These are phyloP conservation scores for Dentipellis fragilis DNA, from an alignment of 768 basidiomycete genomes.

Conservation along the genomic window DNA sequence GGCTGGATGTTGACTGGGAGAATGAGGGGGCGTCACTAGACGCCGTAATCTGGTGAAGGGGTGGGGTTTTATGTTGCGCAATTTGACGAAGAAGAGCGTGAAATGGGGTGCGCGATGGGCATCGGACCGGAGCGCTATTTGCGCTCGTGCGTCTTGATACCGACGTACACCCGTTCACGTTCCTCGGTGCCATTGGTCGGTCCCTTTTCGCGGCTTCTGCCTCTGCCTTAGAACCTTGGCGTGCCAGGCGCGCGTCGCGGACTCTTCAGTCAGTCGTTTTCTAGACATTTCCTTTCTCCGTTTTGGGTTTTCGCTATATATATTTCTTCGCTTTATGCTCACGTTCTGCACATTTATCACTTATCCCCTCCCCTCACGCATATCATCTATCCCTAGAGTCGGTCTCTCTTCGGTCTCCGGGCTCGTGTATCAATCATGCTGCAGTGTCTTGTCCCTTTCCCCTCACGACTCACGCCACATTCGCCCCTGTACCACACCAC, in stretches of 20 bases:
- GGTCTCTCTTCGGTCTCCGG: neutral
- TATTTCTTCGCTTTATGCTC: neutral
- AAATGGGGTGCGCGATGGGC: neutral
- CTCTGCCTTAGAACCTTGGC: too few relatives aligned
- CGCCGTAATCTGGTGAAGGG: slow-evolving; percentile 21
- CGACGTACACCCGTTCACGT: neutral
- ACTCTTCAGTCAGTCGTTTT: too few relatives aligned
- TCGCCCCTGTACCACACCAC: neutral
- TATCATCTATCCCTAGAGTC: neutral
- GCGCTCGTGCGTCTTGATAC: neutral
- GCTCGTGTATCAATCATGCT: neutral
- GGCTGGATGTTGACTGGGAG: slow-evolving; percentile 40
- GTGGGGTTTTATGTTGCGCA: neutral
- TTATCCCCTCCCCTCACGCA: neutral
- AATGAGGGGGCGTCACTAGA: slow-evolving; percentile 20
- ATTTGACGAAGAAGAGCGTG: neutral
- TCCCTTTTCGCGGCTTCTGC: neutral
- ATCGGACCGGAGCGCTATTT: neutral
- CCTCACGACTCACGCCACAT: too few relatives aligned
- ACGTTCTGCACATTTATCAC: neutral
- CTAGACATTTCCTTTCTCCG: neutral
- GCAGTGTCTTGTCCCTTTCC: too few relatives aligned
- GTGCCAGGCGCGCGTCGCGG: too few relatives aligned
- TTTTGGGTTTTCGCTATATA: neutral
- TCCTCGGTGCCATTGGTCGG: neutral